phyloP scores from a whole-genome alignment of 768 basidiomycete species.

The Vishniacozyma victoriae region DNA sequence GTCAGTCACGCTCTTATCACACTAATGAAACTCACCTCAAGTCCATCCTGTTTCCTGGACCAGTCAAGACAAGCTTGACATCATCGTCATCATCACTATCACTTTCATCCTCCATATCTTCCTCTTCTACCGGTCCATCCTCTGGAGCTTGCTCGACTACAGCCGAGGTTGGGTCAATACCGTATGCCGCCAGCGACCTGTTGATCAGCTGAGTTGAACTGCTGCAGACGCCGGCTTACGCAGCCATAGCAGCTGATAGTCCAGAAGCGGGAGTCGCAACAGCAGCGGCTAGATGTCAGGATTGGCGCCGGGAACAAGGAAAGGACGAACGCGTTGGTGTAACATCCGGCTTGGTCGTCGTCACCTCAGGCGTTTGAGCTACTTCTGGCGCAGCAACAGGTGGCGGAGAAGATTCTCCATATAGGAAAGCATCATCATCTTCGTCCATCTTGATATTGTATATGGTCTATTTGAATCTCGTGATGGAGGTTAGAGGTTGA shows the following conservation, averaged over 20 bases:
- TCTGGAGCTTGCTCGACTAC: conserved; percentile 22
- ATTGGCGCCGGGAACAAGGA: neutral
- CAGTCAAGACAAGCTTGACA: conserved; percentile 38
- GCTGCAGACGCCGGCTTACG: conserved; percentile 13
- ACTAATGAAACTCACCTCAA: conserved; percentile 33
- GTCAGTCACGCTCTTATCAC: neutral
- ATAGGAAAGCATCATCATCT: conserved; percentile 71
- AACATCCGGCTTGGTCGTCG: neutral
- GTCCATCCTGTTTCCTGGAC: conserved; percentile 36
- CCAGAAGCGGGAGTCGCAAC: neutral
- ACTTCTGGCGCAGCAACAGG: conserved; percentile 7
- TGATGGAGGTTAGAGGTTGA: no score
- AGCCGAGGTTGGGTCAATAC: conserved; percentile 23
- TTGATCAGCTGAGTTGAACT: neutral
- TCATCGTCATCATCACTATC: conserved; percentile 32
- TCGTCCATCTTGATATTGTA: conserved; percentile 53
- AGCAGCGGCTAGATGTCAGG: conserved; percentile 47
- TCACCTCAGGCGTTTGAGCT: conserved; percentile 50
- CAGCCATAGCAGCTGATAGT: conserved; percentile 20
- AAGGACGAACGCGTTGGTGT: neutral
- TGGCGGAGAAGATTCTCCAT: conserved; percentile 54
- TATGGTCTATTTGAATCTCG: no score
- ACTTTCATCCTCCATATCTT: conserved; percentile 27
- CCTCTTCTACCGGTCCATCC: conserved; percentile 32
- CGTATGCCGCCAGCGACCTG: conserved; percentile 32